These are phyloP conservation scores for Neopestalotiopsis rosae DNA, from an alignment of 2,329 filamentous ascomycete genomes.

Conservation along the genomic window DNA sequence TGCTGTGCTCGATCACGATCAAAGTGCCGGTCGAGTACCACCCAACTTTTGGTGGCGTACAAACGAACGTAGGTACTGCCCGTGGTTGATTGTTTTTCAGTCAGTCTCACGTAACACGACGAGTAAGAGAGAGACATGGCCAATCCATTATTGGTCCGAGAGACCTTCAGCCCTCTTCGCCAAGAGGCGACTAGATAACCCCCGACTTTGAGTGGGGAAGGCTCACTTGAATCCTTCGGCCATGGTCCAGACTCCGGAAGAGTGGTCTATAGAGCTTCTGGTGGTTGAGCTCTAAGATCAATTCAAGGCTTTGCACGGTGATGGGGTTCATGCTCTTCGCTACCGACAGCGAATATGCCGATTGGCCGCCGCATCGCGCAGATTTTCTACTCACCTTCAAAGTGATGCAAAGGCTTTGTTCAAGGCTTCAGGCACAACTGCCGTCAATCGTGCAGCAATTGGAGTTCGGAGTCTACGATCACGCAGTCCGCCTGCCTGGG, in stretches of 20 bases:
- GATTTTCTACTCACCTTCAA: background rate
- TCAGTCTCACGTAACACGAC: conserved; percentile 6
- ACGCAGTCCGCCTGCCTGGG: background rate
- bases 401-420: background rate
- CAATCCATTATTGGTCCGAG: background rate
- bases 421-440: background rate
- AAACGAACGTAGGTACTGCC: background rate
- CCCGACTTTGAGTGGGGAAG: background rate
- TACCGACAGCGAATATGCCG: background rate
- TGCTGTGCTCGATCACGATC: conserved; percentile 1
- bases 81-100: background rate
- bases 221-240: background rate
- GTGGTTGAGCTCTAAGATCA: background rate
- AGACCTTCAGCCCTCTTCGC: background rate
- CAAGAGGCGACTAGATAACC: background rate
- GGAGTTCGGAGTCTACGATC: background rate
- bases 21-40: background rate
- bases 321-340: background rate
- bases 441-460: background rate
- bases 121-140: background rate
- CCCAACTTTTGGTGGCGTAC: background rate
- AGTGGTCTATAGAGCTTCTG: background rate
- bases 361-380: background rate
- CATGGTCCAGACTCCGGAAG: background rate
- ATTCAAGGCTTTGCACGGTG: background rate